Conservation (phyloP, 768 basidiomycete species). For the Pluteus cervinus region DNA sequence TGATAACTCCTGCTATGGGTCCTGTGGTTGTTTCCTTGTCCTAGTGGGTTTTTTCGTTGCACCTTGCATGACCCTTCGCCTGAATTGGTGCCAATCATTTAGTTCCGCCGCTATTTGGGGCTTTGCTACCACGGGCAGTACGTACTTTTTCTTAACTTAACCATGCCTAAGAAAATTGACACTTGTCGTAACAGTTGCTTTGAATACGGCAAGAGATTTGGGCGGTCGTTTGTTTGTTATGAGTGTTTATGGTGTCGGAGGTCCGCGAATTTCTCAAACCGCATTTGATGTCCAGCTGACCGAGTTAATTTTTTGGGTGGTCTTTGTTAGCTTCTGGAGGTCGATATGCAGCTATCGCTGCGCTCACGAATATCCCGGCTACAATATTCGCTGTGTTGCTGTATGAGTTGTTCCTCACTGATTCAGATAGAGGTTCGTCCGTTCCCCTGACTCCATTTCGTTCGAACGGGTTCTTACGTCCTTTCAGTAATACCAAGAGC, state of each 20-base stretch:
- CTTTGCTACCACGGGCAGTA: constrained; percentile 45
- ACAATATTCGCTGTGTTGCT: constrained; percentile 46
- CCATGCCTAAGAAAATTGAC: neutral
- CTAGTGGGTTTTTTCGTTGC: constrained; percentile 45
- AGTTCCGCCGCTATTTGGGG: constrained; percentile 60
- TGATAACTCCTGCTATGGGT: constrained; percentile 44
- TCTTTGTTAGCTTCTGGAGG: constrained; percentile 41
- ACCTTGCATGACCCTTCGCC: neutral
- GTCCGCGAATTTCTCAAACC: constrained; percentile 15
- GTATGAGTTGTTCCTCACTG: constrained; percentile 53
- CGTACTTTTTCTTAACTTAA: constrained; percentile 9
- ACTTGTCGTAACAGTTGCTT: constrained; percentile 33
- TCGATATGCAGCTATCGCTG: constrained; percentile 53
- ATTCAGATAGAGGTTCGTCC: constrained; percentile 49
- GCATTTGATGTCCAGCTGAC: neutral
- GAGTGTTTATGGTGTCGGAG: constrained; percentile 50
- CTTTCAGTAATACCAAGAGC: constrained; percentile 2
- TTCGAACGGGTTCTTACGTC: neutral
- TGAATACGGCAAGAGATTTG: constrained; percentile 66
- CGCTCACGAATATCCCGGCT: constrained; percentile 62
- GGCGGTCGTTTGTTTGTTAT: constrained; percentile 58
- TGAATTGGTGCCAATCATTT: constrained; percentile 1
- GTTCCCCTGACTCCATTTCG: neutral
- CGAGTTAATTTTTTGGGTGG: constrained; percentile 3
- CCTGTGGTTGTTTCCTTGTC: constrained; percentile 51